Percentiles rank a stretch among this genome's conserved stretches.
Evolutionary conservation across 2,329 filamentous ascomycete species (phyloP).

Genomic region (Drechslerella coelobrocha): DNA sequence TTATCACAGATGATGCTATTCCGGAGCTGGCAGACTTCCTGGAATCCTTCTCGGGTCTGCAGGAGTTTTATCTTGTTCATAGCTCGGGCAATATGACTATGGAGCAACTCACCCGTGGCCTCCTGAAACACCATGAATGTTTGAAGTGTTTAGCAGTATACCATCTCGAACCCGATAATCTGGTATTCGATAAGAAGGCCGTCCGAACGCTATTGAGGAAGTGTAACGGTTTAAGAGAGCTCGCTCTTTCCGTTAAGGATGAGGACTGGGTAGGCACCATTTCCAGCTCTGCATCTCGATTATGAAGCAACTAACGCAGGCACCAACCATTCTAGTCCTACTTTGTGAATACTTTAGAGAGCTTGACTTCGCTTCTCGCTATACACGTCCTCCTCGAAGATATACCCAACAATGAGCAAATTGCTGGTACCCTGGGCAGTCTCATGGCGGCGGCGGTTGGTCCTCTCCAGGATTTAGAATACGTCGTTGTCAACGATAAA

Average conservation of each 20-base stretch:
- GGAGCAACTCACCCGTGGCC: conserved; percentile 41
- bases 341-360: conserved; percentile 48
- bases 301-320: conserved; percentile 6
- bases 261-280: conserved; percentile 43
- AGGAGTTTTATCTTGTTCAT: conserved; percentile 49
- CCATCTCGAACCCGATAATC: conserved; percentile 39
- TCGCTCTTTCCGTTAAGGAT: conserved; percentile 47
- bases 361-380: conserved; percentile 45
- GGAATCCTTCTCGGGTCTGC: conserved; percentile 45
- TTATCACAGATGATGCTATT: conserved; percentile 50
- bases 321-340: conserved; percentile 35
- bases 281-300: not conserved
- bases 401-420: conserved; percentile 48
- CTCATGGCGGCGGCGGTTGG: conserved; percentile 49
- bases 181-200: conserved; percentile 48
- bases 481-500: conserved; percentile 50
- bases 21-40: conserved; percentile 49
- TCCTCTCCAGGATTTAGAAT: conserved; percentile 46
- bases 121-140: conserved; percentile 47
- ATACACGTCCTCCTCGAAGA: conserved; percentile 48
- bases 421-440: conserved; percentile 45
- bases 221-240: conserved; percentile 38
- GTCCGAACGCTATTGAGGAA: conserved; percentile 37
- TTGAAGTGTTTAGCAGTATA: conserved; percentile 49
- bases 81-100: conserved; percentile 50